Percentiles rank a stretch among this genome's conserved stretches.
phyloP scores from a whole-genome alignment of 306 rosid genomes.

The Mimosa pudica region DNA sequence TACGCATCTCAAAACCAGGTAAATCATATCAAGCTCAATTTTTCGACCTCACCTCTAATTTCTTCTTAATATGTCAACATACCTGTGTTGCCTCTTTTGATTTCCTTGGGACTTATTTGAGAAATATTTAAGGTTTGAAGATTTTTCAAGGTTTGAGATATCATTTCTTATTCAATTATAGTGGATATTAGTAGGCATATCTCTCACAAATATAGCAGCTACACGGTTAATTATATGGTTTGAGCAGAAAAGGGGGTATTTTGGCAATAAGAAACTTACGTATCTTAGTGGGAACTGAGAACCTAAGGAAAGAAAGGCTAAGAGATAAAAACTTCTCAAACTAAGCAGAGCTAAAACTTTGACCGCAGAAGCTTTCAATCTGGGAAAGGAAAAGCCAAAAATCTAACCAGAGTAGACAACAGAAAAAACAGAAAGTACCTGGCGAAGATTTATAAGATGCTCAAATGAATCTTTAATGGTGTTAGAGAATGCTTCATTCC shows the following conservation, averaged over 20 bases:
- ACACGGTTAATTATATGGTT: not conserved
- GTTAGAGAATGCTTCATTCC: conserved; percentile 89
- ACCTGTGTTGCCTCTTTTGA: not conserved
- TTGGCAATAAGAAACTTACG: not conserved
- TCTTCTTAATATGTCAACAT: not conserved
- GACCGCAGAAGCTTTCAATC: conserved; percentile 12
- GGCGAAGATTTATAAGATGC: conserved; percentile 97
- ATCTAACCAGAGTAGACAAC: not conserved
- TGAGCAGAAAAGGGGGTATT: not conserved
- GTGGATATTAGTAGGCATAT: not conserved
- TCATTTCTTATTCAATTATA: not conserved
- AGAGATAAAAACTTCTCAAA: not conserved
- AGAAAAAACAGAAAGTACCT: conserved; percentile 51
- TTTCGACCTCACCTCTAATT: not conserved
- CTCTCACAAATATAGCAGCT: not conserved
- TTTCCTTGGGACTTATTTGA: not conserved
- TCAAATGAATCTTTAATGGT: conserved; percentile 95
- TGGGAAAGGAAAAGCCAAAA: conserved; percentile 22
- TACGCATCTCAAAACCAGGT: not conserved
- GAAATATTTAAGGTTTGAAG: not conserved
- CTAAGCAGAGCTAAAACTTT: conserved; percentile 24
- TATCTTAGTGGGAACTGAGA: conserved; percentile 3
- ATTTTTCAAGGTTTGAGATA: not conserved
- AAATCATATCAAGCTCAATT: not conserved
- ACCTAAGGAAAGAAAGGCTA: not conserved